These are phyloP conservation scores for Fraxinus dipetala DNA, from an alignment of 305 asterid species.

Conservation along the genomic window DNA sequence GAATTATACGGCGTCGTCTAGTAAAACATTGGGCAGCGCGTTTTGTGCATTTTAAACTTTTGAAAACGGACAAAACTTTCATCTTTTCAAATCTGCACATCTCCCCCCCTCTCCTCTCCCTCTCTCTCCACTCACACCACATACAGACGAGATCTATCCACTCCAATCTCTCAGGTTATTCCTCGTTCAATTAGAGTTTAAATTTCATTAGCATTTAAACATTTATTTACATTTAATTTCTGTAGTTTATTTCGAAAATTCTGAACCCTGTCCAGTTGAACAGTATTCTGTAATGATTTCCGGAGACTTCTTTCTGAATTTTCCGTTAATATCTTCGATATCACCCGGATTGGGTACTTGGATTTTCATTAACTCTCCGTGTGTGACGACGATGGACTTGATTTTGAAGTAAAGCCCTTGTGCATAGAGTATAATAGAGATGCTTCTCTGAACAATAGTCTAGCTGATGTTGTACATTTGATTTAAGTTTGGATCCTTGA, in stretches of 20 bases:
- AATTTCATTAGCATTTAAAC: neutral
- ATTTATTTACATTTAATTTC: neutral
- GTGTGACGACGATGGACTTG: neutral
- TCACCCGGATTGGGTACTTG: neutral
- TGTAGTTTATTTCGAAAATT: neutral
- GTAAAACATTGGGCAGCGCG: neutral
- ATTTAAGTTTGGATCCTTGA: neutral
- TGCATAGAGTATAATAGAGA: neutral
- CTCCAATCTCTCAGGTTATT: neutral
- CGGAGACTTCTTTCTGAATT: neutral
- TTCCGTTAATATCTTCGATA: neutral
- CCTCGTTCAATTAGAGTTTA: neutral
- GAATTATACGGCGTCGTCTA: neutral
- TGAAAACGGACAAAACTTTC: neutral
- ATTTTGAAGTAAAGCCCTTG: neutral
- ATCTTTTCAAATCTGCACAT: neutral
- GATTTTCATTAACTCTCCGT: neutral
- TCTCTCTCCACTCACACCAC: neutral
- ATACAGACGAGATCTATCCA: neutral
- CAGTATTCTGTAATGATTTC: neutral
- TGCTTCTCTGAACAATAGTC: neutral
- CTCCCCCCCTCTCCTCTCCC: neutral
- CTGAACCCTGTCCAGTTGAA: neutral
- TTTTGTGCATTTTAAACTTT: neutral
- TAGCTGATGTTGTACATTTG: slow-evolving; percentile 15